These are phyloP conservation scores for Starmerella geochares DNA, from an alignment of 805 yeast species.

Conservation along the genomic window DNA sequence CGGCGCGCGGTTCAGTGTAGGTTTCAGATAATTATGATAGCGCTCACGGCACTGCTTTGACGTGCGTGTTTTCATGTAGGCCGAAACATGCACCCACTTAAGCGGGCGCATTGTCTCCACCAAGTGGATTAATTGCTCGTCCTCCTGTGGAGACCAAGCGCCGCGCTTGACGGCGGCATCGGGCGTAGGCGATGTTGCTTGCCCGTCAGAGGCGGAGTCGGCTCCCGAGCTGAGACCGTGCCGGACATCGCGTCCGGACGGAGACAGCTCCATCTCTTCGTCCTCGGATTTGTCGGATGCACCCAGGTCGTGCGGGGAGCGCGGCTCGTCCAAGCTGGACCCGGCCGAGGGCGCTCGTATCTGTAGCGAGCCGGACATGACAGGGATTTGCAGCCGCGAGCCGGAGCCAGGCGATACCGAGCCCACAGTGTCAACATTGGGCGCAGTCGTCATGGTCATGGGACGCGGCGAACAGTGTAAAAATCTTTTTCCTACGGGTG, in stretches of 20 bases:
- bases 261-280: neutral
- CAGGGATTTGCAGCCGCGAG: neutral
- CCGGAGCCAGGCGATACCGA: neutral
- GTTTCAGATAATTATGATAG: constrained; percentile 84
- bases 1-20: constrained; percentile 69
- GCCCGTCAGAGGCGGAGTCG: neutral
- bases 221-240: neutral
- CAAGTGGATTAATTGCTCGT: constrained; percentile 56
- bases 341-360: constrained; percentile 3
- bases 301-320: neutral
- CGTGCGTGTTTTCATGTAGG: constrained; percentile 60
- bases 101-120: constrained; percentile 65
- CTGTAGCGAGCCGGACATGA: constrained; percentile 2
- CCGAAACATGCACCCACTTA: constrained; percentile 82
- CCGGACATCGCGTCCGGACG: no score
- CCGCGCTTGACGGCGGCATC: constrained; percentile 41
- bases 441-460: constrained; percentile 5
- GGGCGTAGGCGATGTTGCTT: neutral
- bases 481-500: neutral
- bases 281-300: neutral
- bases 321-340: neutral
- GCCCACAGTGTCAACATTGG: neutral
- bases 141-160: constrained; percentile 86
- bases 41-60: constrained; percentile 90
- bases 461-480: neutral